Evolutionary conservation across 2,329 filamentous ascomycete species (phyloP), one percentile per base, ranked within the genome.

Genomic region (Epichloe gansuensis): DNA sequence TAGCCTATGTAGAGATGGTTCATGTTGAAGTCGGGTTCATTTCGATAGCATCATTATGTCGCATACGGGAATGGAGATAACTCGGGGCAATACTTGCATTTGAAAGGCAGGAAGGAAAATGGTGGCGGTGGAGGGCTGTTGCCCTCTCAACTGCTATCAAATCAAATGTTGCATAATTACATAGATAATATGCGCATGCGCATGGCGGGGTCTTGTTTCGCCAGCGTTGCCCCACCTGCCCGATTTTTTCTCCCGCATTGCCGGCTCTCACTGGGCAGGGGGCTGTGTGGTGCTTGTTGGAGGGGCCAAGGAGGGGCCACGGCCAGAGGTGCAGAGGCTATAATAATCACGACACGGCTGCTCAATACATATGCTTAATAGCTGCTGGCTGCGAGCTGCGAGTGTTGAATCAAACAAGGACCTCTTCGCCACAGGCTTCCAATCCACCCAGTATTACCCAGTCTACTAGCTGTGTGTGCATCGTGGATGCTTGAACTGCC

Each of bases 161-260:
- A 31, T 31, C 8, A 31, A 31, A 9, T 8, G 25, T 27, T 7
- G 25, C 25, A 8, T 27, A 27, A 7, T 27, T 27, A 8, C 17
- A 17, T 17, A 17, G 17, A 17, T 17, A 6, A 9, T 31, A 9
- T 8, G 31, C 3, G 31, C 31, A 31, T 31, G 31, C 8, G 31
- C 35, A 46, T 50, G 55, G 53, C 36, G 53, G 53, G 52, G 49
- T 49, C 36, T 21, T 34, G 8, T 8, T 51, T 21, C 53, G 56
- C 57, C 58, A 27, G 23, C 7, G 45, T 1, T 47, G 45, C 45
- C 45, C 59, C 59, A 60, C 59, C 54, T 56, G 41, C 51, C 56
- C 53, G 51, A 50, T 57, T 58, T 57, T 57, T 55, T 56, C 53
- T 53, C 36, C 27, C 41, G 53, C 46, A 52, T 51, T 15, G 41